A percentile compares a stretch with the other conserved stretches of the same genome.
phyloP scores from a whole-genome alignment of 495 filamentous ascomycete species.

The Schizothecium vesticola region DNA sequence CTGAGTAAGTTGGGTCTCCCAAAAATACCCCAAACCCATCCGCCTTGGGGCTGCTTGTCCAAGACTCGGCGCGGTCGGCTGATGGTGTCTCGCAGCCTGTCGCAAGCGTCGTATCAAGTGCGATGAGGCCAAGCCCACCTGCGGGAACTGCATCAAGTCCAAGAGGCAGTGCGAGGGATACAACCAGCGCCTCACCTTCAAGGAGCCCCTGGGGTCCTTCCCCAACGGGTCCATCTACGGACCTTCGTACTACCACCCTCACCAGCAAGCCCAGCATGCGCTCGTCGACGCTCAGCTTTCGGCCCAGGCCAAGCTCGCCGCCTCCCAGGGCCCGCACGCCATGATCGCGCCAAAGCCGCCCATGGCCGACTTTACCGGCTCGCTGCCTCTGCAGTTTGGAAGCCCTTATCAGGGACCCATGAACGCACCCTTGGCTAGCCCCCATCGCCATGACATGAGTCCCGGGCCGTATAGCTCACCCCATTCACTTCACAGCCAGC shows the following conservation, averaged over 20 bases:
- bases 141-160: conserved; percentile 87
- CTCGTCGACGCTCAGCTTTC: conserved; percentile 20
- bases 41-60: neutral
- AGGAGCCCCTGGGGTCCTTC: conserved; percentile 70
- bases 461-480: conserved; percentile 8
- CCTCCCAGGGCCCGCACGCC: conserved; percentile 25
- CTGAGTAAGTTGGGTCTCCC: conserved; percentile 59
- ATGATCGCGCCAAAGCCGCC: conserved; percentile 33
- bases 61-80: conserved; percentile 7
- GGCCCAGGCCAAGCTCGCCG: conserved; percentile 17
- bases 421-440: conserved; percentile 2
- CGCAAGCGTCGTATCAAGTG: conserved; percentile 95
- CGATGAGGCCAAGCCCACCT: conserved; percentile 88
- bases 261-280: conserved; percentile 19
- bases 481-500: conserved; percentile 12
- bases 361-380: conserved; percentile 29
- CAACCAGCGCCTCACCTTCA: conserved; percentile 88
- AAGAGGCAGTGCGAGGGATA: conserved; percentile 94
- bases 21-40: neutral
- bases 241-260: conserved; percentile 20
- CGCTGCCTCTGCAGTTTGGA: conserved; percentile 8
- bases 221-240: conserved; percentile 20
- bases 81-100: conserved; percentile 57
- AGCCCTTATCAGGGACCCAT: conserved; percentile 15
- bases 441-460: conserved; percentile 2